Percentiles rank a stretch among this genome's conserved stretches.
These are phyloP conservation scores for Xylaria nigripes DNA, from an alignment of 495 filamentous ascomycete species.

Conservation along the genomic window DNA sequence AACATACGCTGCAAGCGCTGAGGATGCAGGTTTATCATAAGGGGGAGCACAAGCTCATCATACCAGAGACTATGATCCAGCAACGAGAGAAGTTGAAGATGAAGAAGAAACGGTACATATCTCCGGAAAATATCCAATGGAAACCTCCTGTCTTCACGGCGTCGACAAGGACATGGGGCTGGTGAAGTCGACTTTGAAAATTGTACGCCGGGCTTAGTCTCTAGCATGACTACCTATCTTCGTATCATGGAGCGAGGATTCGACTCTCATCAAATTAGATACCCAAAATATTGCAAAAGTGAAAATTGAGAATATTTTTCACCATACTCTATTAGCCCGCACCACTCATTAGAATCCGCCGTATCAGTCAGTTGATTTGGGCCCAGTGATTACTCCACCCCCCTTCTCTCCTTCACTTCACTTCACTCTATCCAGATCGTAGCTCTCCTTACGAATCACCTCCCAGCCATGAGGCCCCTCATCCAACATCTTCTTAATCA, in stretches of 20 bases:
- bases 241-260: not conserved
- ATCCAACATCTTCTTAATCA: conserved; percentile 25
- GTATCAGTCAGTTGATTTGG: too few relatives aligned
- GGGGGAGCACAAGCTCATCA: conserved; percentile 85
- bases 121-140: conserved; percentile 75
- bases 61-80: conserved; percentile 61
- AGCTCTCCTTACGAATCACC: not conserved
- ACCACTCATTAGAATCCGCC: too few relatives aligned
- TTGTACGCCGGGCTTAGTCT: not conserved
- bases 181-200: conserved; percentile 31
- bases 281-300: not conserved
- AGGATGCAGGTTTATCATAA: conserved; percentile 94
- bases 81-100: conserved; percentile 64
- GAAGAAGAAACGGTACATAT: conserved; percentile 63
- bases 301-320: not conserved
- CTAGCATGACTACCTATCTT: not conserved
- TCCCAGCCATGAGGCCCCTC: conserved; percentile 4
- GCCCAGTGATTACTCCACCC: not conserved
- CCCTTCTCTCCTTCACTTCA: not conserved
- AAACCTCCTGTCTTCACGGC: conserved; percentile 94
- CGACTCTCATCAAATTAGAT: conserved; percentile 6
- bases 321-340: too few relatives aligned
- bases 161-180: conserved; percentile 86
- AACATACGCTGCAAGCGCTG: conserved; percentile 83
- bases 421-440: conserved; percentile 4